A percentile compares a stretch with the other conserved stretches of the same genome.
Conservation (phyloP, 2,329 filamentous ascomycete genomes). For the Magnaporthales sp. region DNA sequence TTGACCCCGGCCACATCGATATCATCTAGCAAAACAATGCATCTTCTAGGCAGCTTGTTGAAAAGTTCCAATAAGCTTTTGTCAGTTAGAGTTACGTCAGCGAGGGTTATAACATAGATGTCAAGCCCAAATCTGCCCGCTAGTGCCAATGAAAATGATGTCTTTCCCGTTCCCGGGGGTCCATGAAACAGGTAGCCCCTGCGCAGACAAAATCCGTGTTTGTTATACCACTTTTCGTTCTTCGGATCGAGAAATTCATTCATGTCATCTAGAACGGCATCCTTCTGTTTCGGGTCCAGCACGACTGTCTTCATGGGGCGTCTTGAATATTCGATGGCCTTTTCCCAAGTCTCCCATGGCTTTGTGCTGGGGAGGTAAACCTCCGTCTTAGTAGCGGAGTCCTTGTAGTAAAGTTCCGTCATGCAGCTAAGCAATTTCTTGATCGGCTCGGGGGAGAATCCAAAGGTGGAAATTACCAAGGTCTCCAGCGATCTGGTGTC, state of each 20-base stretch:
- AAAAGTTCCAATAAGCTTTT: conserved; percentile 52
- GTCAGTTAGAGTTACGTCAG: conserved; percentile 52
- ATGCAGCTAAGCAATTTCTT: conserved; percentile 45
- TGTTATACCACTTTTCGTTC: conserved; percentile 65
- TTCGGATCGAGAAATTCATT: conserved; percentile 68
- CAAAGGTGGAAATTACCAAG: conserved; percentile 45
- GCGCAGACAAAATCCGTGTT: conserved; percentile 65
- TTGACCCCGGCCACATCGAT: conserved; percentile 57
- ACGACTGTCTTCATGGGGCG: conserved; percentile 69
- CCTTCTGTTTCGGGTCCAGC: conserved; percentile 58
- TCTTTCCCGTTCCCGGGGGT: conserved; percentile 67
- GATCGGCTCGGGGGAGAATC: conserved; percentile 39
- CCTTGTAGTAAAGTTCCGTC: conserved; percentile 41
- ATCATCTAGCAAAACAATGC: conserved; percentile 60
- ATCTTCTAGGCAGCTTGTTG: conserved; percentile 49
- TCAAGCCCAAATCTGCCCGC: conserved; percentile 58
- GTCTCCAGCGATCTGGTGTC: conserved; percentile 25
- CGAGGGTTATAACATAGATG: conserved; percentile 55
- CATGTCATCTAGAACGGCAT: conserved; percentile 59
- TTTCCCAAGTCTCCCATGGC: conserved; percentile 41
- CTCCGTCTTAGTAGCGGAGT: conserved; percentile 46
- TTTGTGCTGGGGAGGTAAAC: conserved; percentile 44
- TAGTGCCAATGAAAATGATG: conserved; percentile 55
- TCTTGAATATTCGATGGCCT: conserved; percentile 54
- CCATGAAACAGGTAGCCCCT: conserved; percentile 73